Evolutionary conservation across 306 rosid genomes (phyloP), one percentile per base, ranked within the genome.

Genomic region (Prunus davidiana): DNA sequence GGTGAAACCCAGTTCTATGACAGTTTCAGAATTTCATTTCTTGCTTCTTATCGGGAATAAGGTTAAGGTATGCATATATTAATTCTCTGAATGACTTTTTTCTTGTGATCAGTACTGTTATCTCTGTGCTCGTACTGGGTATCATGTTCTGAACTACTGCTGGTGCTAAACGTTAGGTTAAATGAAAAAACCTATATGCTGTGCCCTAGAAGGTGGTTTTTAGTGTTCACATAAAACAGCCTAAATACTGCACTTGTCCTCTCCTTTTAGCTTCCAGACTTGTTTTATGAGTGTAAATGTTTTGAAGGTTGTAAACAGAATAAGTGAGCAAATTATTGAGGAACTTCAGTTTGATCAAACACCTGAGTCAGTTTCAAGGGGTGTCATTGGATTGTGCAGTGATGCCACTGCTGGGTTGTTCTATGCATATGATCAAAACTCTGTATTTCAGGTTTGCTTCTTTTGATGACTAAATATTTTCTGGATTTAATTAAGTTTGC

Each of bases 371-470:
- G 83, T 86, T 80, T 79, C 98, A 54, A 92, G 76, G 84, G 98
- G 98, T 75, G 88, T 92, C 80, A 89, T 92, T 82, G 98, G 98
- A 61, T 81, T 95, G 81, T 92, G 97, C 73, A 95, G 98, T 86
- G 98, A 92, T 85, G 97, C 98, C 76, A 92, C 95, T 2, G 97
- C 98, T 83, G 98, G 98, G 64, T 76, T 95, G 70, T 95, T 95
- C 87, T 95, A 95, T 83, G 97, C 98, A 6, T 95, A 87, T 82
- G 97, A 95, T 82, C 96, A 92, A 75, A 90, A 89, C 86, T 95
- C 97, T 73, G 83, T 95, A 74, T 95, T 90, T 87, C 98, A 95
- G 97, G 98, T 92, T 81, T 85, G 76, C 78, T 55, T 81, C 76
- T 75, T 84, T 63, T 62, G 32, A 73, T 64, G 68, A 16, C 25